Evolutionary conservation across 2,329 filamentous ascomycete species (phyloP), one percentile per base, ranked within the genome.

Genomic region (Sporothrix schenckii): DNA sequence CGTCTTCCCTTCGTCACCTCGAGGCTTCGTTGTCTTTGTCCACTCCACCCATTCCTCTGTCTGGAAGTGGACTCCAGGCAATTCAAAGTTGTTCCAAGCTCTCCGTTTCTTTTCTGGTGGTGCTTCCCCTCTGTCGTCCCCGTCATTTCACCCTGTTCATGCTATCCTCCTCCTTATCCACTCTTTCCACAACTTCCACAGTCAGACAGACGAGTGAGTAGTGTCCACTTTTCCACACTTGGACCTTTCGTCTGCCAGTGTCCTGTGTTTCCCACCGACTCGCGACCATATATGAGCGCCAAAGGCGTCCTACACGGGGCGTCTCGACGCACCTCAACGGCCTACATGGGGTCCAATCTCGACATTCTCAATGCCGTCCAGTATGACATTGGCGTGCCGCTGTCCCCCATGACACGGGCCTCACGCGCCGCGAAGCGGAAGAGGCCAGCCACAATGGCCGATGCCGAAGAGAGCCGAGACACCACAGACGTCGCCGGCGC

Each of bases 361-460:
- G 76, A 80, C n/a, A 83, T 85, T 60, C 78, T 86, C 66, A 83
- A 79, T 74, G 83, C 82, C 54, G 83, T 85, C 76, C 78, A 80
- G 50, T 85, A 83, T 72, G 77, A 82, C 73, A 79, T 80, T 71
- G 80, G 79, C 41, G 74, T 75, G 2, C 73, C 39, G 5, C 30
- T 69, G 16, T 56, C 69, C 11, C 24, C 19, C 44, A 16, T 30
- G 24, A 69, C 39, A 7, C 68, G 49, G 27, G 41, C 24, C 30
- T 24, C 52, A n/a, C 30, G 66, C 21, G 69, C 41, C 27, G 30
- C 63, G 6, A 70, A 69, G 56, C 69, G 67, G 34, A 63, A 69
- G 50, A 19, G 41, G 50, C 14, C 3, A 39, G 24, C 41, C 34
- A 24, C 34, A 27, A 14, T 9, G 14, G 5, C 16, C 4, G 39